These are phyloP conservation scores for Trichoderma asperellum DNA, from an alignment of 2,329 filamentous ascomycete genomes.

Conservation along the genomic window DNA sequence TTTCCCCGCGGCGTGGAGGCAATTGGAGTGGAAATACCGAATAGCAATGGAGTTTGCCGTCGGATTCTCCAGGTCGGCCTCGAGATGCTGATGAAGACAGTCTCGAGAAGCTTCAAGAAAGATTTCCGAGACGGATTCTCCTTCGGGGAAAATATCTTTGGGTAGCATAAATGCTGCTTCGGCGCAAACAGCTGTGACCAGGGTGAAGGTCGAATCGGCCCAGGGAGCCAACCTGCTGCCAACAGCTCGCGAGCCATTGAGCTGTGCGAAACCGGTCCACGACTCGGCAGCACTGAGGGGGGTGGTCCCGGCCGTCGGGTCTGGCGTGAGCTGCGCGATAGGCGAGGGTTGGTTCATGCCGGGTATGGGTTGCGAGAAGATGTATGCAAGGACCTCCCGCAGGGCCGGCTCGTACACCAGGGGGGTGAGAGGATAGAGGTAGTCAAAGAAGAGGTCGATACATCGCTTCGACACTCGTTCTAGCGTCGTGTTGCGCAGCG, in stretches of 20 bases:
- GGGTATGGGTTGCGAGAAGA: constrained; percentile 33
- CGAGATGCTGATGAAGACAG: constrained; percentile 46
- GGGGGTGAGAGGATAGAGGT: constrained; percentile 49
- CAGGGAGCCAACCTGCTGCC: constrained; percentile 36
- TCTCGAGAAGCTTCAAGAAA: constrained; percentile 47
- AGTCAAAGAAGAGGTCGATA: constrained; percentile 48
- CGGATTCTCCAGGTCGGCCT: constrained; percentile 48
- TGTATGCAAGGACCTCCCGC: constrained; percentile 43
- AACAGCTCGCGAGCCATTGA: constrained; percentile 14
- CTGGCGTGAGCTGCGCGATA: constrained; percentile 24
- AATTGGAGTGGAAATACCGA: constrained; percentile 52
- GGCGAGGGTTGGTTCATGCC: constrained; percentile 28
- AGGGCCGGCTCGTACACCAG: constrained; percentile 48
- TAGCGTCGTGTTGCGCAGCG: constrained; percentile 35
- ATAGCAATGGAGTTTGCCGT: constrained; percentile 49
- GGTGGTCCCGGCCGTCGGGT: constrained; percentile 28
- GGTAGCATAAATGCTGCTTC: constrained; percentile 48
- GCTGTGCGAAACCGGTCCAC: constrained; percentile 25
- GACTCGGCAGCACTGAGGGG: constrained; percentile 23
- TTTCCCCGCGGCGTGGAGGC: constrained; percentile 48
- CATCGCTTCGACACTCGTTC: constrained; percentile 40
- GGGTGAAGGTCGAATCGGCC: constrained; percentile 46
- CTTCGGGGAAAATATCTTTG: constrained; percentile 46
- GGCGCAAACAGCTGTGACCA: constrained; percentile 51
- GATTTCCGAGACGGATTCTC: constrained; percentile 42